These are phyloP conservation scores for Hawksworthiomyces lignivorus DNA, from an alignment of 2,329 filamentous ascomycete genomes.

Conservation along the genomic window DNA sequence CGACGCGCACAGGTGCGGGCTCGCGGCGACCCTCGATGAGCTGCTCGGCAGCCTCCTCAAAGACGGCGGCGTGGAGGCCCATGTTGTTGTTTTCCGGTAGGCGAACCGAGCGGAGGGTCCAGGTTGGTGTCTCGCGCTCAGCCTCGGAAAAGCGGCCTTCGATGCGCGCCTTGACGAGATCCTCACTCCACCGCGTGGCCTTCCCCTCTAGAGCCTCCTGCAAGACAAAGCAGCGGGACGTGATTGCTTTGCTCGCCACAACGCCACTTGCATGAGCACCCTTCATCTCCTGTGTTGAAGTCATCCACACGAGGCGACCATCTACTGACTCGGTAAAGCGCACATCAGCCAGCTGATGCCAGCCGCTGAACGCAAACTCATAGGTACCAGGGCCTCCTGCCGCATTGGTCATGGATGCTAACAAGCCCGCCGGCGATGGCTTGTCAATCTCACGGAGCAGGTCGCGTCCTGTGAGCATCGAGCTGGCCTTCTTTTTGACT, in stretches of 20 bases:
- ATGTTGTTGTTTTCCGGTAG: constrained; percentile 53
- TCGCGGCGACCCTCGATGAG: constrained; percentile 57
- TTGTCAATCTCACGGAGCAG: constrained; percentile 81
- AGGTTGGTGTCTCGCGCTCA: constrained; percentile 74
- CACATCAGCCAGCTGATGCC: constrained; percentile 60
- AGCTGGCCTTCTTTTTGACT: constrained; percentile 59
- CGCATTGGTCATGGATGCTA: constrained; percentile 56
- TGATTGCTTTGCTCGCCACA: constrained; percentile 42
- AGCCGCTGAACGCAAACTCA: constrained; percentile 69
- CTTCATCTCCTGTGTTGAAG: constrained; percentile 54
- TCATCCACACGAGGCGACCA: constrained; percentile 59
- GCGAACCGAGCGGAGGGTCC: constrained; percentile 67
- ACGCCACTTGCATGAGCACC: constrained; percentile 42
- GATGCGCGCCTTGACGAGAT: constrained; percentile 76
- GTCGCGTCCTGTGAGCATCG: constrained; percentile 63
- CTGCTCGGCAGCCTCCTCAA: constrained; percentile 59
- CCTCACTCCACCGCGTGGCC: constrained; percentile 70
- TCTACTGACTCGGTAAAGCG: constrained; percentile 66
- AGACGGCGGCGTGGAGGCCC: constrained; percentile 58
- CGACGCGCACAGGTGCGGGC: constrained; percentile 61
- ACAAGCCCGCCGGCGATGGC: constrained; percentile 56
- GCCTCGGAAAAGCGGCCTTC: constrained; percentile 76
- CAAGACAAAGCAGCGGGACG: constrained; percentile 62
- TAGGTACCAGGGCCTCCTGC: constrained; percentile 53
- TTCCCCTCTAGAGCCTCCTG: constrained; percentile 71